These are phyloP conservation scores for Pleurotus giganteus DNA, from an alignment of 768 basidiomycete genomes.

Conservation along the genomic window DNA sequence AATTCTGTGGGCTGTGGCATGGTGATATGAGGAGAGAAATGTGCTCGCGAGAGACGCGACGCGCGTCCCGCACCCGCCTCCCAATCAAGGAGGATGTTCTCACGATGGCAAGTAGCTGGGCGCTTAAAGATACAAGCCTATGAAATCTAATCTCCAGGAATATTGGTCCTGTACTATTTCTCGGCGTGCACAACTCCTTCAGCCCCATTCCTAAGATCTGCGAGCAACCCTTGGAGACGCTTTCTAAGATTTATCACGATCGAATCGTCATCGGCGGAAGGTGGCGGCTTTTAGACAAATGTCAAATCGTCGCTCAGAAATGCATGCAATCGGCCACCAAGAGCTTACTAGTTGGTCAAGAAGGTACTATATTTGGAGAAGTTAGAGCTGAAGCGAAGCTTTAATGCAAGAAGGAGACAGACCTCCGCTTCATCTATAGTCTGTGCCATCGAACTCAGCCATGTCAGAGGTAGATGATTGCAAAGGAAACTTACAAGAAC, in stretches of 20 bases:
- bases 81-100: no score
- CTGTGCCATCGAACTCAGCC: neutral
- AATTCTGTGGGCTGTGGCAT: slow-evolving; percentile 64
- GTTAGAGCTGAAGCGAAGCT: neutral
- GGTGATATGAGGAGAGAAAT: slow-evolving; percentile 16
- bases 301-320: neutral
- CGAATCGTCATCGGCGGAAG: slow-evolving; percentile 35
- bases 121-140: no score
- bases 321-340: no score
- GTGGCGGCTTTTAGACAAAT: slow-evolving; percentile 27
- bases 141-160: no score
- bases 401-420: neutral
- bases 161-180: no score
- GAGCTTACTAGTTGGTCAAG: slow-evolving; percentile 33
- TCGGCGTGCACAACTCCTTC: slow-evolving; percentile 21
- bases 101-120: no score
- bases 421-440: slow-evolving; percentile 7
- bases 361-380: slow-evolving; percentile 26
- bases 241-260: slow-evolving; percentile 33
- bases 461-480: neutral
- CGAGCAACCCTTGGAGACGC: slow-evolving; percentile 32
- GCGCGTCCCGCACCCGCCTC: no score
- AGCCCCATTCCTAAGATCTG: slow-evolving; percentile 31
- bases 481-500: neutral
- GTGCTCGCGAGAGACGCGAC: slow-evolving; percentile 28